phyloP scores from a whole-genome alignment of 2,329 filamentous ascomycete species.

The Xylariaceae sp. region DNA sequence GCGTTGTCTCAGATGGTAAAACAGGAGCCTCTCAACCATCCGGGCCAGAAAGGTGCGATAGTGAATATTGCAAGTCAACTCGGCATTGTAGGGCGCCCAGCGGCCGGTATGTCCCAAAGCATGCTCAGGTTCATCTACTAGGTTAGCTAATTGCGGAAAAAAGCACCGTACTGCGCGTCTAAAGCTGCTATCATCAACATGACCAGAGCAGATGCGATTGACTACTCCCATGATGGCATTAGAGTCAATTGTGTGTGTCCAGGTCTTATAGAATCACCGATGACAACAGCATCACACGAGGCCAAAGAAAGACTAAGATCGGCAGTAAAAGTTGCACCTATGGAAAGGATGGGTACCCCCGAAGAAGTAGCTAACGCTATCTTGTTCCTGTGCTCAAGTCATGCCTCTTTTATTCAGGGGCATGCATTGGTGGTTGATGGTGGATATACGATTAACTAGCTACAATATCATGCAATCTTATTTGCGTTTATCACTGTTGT shows the following conservation, averaged over 20 bases:
- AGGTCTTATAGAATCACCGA: slow-evolving; percentile 49
- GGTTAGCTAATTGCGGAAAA: not conserved
- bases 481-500: not conserved
- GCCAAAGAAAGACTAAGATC: slow-evolving; percentile 43
- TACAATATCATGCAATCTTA: not conserved
- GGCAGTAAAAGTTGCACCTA: slow-evolving; percentile 50
- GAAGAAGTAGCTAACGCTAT: slow-evolving; percentile 54
- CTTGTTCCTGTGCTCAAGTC: slow-evolving; percentile 51
- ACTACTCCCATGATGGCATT: slow-evolving; percentile 51
- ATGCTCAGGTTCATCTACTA: not conserved
- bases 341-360: slow-evolving; percentile 53
- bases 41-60: slow-evolving; percentile 48
- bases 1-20: slow-evolving; percentile 49
- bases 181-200: slow-evolving; percentile 62
- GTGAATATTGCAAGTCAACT: slow-evolving; percentile 58
- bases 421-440: slow-evolving; percentile 56
- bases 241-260: slow-evolving; percentile 45
- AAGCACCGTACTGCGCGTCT: slow-evolving; percentile 59
- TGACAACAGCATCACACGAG: slow-evolving; percentile 47
- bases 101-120: slow-evolving; percentile 42
- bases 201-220: slow-evolving; percentile 59
- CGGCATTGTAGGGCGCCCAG: slow-evolving; percentile 50
- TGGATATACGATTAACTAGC: slow-evolving; percentile 52
- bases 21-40: slow-evolving; percentile 48
- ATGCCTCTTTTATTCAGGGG: slow-evolving; percentile 55